A percentile compares a stretch with the other conserved stretches of the same genome.
These are phyloP conservation scores for Fraxinus baroniana DNA, from an alignment of 305 asterid species.

Conservation along the genomic window DNA sequence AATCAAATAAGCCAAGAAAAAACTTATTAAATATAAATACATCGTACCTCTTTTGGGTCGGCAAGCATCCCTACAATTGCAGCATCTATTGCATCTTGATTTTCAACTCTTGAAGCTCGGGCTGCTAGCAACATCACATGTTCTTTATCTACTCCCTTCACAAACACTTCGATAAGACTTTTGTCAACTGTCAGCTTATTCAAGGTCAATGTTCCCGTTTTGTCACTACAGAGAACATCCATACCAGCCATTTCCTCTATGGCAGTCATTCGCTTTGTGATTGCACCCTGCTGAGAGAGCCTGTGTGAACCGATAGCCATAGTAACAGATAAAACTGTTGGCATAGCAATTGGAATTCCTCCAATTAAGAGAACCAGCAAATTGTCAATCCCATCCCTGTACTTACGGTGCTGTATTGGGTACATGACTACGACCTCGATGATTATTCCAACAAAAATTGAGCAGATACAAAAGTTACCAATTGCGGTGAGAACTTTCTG, in stretches of 20 bases:
- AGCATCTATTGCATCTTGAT: constrained; percentile 86
- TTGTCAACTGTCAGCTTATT: constrained; percentile 52
- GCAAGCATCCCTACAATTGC: constrained; percentile 88
- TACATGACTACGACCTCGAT: constrained; percentile 58
- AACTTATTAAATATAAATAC: neutral
- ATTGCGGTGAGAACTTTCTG: constrained; percentile 61
- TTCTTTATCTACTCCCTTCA: constrained; percentile 63
- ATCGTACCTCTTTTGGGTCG: constrained; percentile 70
- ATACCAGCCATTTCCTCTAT: constrained; percentile 62
- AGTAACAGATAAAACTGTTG: constrained; percentile 50
- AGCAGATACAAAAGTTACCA: constrained; percentile 66
- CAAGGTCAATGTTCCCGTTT: constrained; percentile 52
- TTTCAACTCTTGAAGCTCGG: constrained; percentile 74
- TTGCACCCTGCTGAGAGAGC: constrained; percentile 55
- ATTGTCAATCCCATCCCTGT: constrained; percentile 52
- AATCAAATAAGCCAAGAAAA: neutral
- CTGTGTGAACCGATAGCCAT: constrained; percentile 66
- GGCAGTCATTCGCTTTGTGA: constrained; percentile 56
- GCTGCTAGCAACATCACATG: constrained; percentile 67
- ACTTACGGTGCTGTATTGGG: constrained; percentile 55
- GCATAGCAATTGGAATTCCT: constrained; percentile 61
- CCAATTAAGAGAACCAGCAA: constrained; percentile 51
- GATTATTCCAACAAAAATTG: constrained; percentile 49
- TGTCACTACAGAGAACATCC: constrained; percentile 60
- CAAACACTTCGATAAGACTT: constrained; percentile 51